These are phyloP conservation scores for Thelonectria discophora DNA, from an alignment of 2,329 filamentous ascomycete genomes.

Conservation along the genomic window DNA sequence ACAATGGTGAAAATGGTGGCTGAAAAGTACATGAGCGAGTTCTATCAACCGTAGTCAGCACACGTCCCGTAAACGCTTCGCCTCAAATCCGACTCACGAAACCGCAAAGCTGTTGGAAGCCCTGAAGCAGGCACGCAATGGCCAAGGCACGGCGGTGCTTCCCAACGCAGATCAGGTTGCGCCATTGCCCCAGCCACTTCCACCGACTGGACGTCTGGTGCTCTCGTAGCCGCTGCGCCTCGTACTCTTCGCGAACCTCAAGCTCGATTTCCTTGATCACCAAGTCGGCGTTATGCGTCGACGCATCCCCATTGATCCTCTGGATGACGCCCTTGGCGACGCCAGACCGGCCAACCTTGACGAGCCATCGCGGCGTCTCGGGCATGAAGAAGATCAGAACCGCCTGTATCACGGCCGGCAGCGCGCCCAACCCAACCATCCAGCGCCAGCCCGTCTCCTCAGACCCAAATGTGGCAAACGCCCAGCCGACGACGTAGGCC, in stretches of 20 bases:
- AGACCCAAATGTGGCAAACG: slow-evolving; percentile 66
- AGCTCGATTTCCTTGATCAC: slow-evolving; percentile 75
- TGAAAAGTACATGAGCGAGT: slow-evolving; percentile 92
- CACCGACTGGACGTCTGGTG: slow-evolving; percentile 39
- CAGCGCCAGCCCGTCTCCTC: slow-evolving; percentile 78
- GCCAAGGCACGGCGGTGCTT: slow-evolving; percentile 78
- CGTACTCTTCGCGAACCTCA: slow-evolving; percentile 77
- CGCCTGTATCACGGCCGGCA: slow-evolving; percentile 78
- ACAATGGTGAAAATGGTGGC: slow-evolving; percentile 82
- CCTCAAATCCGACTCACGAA: slow-evolving; percentile 77
- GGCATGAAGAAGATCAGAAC: slow-evolving; percentile 76
- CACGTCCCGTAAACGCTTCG: neutral
- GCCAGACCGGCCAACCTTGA: slow-evolving; percentile 69
- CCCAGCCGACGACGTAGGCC: slow-evolving; percentile 86
- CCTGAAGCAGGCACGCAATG: slow-evolving; percentile 88
- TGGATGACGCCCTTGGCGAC: slow-evolving; percentile 72
- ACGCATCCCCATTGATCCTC: slow-evolving; percentile 66
- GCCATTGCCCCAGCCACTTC: slow-evolving; percentile 58
- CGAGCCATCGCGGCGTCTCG: slow-evolving; percentile 89
- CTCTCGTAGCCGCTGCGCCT: slow-evolving; percentile 53
- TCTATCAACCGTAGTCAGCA: slow-evolving; percentile 55
- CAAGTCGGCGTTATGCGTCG: slow-evolving; percentile 60
- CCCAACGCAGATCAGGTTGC: slow-evolving; percentile 63
- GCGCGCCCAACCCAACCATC: slow-evolving; percentile 87
- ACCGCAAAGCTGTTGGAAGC: slow-evolving; percentile 86